These are phyloP conservation scores for Tylopilus balloui DNA, from an alignment of 768 basidiomycete genomes.

Conservation along the genomic window DNA sequence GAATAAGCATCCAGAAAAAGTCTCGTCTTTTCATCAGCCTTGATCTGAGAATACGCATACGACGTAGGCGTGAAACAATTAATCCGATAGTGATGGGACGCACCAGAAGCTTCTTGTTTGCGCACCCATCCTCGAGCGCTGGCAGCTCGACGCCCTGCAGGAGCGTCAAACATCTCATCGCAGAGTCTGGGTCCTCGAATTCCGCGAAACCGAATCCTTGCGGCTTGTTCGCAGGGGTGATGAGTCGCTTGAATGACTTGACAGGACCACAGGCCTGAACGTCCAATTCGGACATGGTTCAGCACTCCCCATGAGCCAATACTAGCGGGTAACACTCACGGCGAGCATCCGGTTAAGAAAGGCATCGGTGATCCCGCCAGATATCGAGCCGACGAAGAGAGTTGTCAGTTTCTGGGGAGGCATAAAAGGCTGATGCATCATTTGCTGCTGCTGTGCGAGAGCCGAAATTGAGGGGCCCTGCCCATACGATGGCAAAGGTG, in stretches of 20 bases:
- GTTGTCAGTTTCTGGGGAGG: slow-evolving; percentile 72
- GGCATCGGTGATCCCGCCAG: slow-evolving; percentile 81
- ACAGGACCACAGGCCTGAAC: slow-evolving; percentile 83
- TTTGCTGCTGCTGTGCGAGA: slow-evolving; percentile 81
- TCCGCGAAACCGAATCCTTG: slow-evolving; percentile 98
- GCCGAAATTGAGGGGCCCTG: slow-evolving; percentile 90
- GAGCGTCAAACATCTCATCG: slow-evolving; percentile 67
- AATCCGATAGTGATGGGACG: slow-evolving; percentile 32
- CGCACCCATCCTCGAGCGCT: slow-evolving; percentile 54
- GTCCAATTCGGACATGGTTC: background rate
- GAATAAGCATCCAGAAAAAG: slow-evolving; percentile 83
- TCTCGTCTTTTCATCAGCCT: slow-evolving; percentile 94
- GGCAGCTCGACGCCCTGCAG: slow-evolving; percentile 63
- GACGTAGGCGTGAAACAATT: slow-evolving; percentile 38
- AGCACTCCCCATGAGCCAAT: background rate
- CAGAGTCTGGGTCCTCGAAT: slow-evolving; percentile 89
- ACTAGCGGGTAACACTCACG: slow-evolving; percentile 42
- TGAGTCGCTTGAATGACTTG: slow-evolving; percentile 87
- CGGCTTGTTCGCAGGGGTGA: slow-evolving; percentile 88
- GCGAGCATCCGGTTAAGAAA: slow-evolving; percentile 75
- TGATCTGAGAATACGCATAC: slow-evolving; percentile 53
- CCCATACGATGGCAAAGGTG: slow-evolving; percentile 81
- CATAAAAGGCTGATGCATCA: slow-evolving; percentile 54
- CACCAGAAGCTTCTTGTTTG: slow-evolving; percentile 65
- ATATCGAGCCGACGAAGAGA: slow-evolving; percentile 93